Percentiles rank a stretch among this genome's conserved stretches.
Evolutionary conservation across 2,329 filamentous ascomycete genomes (phyloP).

Genomic region (Xylariaceae sp.): DNA sequence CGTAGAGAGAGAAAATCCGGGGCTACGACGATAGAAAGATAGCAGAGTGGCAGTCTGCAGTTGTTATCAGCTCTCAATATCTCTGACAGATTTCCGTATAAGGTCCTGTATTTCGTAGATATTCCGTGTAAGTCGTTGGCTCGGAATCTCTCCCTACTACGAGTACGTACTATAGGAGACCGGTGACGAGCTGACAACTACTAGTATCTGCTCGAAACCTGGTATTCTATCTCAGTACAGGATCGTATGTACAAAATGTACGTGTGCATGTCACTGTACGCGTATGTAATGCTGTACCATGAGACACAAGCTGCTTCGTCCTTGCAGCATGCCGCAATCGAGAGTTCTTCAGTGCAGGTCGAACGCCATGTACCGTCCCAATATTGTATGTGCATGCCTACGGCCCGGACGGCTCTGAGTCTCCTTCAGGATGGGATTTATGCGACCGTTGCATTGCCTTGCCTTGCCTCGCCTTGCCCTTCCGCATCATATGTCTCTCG

Average conservation of each 20-base stretch:
- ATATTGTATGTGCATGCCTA: too few species aligned
- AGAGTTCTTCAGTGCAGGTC: background rate
- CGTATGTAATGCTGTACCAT: background rate
- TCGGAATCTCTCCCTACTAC: background rate
- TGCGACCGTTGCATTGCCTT: slow-evolving; percentile 13
- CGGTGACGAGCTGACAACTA: background rate
- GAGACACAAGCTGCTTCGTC: slow-evolving; percentile 8
- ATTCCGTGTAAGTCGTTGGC: background rate
- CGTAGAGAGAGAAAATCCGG: background rate
- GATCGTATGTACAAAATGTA: background rate
- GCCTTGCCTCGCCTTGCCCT: background rate
- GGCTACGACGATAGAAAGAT: background rate
- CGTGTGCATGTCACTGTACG: background rate
- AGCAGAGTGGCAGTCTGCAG: background rate
- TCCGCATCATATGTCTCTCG: slow-evolving; percentile 9
- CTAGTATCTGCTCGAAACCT: background rate
- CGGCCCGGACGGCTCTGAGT: too few species aligned
- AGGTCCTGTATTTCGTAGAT: background rate
- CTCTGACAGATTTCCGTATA: background rate
- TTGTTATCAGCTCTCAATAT: background rate
- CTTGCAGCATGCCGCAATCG: background rate
- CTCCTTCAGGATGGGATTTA: background rate
- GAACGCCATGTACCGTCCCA: too few species aligned
- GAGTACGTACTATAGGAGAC: background rate
- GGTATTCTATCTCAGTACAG: background rate